Evolutionary conservation across 345 rosid genomes (phyloP).

Genomic region (Brassica cretica): DNA sequence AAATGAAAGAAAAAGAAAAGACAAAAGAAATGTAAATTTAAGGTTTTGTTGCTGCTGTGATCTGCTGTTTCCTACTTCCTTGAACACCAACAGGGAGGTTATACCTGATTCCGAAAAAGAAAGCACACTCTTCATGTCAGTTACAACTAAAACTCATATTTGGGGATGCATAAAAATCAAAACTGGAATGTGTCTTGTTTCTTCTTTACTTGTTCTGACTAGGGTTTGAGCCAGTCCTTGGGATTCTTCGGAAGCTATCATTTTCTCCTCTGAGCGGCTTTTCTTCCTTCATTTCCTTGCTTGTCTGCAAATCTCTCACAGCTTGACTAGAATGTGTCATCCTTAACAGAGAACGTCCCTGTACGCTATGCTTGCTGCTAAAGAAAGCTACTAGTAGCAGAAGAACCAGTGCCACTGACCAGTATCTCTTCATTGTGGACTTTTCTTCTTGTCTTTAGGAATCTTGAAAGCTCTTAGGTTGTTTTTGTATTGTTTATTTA

Average conservation of each 20-base stretch:
- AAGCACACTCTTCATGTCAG: constrained; percentile 21
- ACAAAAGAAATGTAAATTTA: constrained; percentile 6
- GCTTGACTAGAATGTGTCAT: constrained; percentile 14
- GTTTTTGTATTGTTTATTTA: neutral
- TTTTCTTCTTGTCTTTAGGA: neutral
- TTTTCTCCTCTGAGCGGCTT: constrained; percentile 25
- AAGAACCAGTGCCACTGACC: constrained; percentile 28
- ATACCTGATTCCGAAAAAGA: constrained; percentile 33
- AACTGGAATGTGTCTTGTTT: neutral
- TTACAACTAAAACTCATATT: constrained; percentile 5
- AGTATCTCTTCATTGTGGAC: constrained; percentile 30
- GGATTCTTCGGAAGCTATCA: constrained; percentile 34
- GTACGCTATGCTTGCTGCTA: constrained; percentile 30
- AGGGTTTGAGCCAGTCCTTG: constrained; percentile 39
- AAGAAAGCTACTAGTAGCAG: constrained; percentile 35
- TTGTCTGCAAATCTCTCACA: constrained; percentile 24
- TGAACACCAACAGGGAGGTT: constrained; percentile 17
- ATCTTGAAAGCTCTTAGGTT: constrained; percentile 3
- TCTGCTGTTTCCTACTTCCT: constrained; percentile 38
- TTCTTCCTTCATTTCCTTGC: constrained; percentile 21
- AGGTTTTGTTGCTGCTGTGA: constrained; percentile 30
- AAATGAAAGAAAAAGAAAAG: neutral
- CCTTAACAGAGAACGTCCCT: constrained; percentile 34
- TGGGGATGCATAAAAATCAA: constrained; percentile 11
- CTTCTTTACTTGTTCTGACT: constrained; percentile 43